Percentiles rank a stretch among this genome's conserved stretches.
These are phyloP conservation scores for Pseudocercospora fijiensis DNA, from an alignment of 2,329 filamentous ascomycete species.

Conservation along the genomic window DNA sequence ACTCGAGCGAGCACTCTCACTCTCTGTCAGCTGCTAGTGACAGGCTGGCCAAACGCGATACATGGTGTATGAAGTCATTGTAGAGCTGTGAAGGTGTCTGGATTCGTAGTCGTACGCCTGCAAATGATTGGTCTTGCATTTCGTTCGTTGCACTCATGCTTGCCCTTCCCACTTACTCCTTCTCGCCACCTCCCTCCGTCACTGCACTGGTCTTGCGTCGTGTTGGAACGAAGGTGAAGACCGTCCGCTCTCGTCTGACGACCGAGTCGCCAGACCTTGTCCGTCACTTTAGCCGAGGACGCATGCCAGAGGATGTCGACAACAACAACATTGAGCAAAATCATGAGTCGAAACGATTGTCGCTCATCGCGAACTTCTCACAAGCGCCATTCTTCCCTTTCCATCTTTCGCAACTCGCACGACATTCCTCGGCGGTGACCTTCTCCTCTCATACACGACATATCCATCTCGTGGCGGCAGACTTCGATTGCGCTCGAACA, in stretches of 20 bases:
- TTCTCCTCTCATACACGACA: constrained; percentile 51
- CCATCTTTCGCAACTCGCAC: constrained; percentile 81
- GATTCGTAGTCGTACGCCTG: background rate
- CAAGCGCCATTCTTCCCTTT: constrained; percentile 93
- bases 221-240: background rate
- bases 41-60: background rate
- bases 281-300: background rate
- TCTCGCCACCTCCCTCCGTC: background rate
- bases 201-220: background rate
- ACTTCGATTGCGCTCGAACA: constrained; percentile 17
- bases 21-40: background rate
- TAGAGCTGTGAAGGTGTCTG: background rate
- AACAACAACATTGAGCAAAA: background rate
- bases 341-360: background rate
- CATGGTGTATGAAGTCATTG: background rate
- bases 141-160: background rate
- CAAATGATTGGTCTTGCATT: background rate
- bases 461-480: constrained; percentile 55
- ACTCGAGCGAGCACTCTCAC: background rate
- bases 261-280: too few relatives aligned
- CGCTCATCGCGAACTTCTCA: constrained; percentile 60
- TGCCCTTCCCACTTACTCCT: background rate
- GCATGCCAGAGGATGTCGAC: background rate
- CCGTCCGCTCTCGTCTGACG: too few relatives aligned
- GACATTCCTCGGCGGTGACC: constrained; percentile 51